These are phyloP conservation scores for Fusarium falciforme DNA, from an alignment of 2,329 filamentous ascomycete genomes.

Conservation along the genomic window DNA sequence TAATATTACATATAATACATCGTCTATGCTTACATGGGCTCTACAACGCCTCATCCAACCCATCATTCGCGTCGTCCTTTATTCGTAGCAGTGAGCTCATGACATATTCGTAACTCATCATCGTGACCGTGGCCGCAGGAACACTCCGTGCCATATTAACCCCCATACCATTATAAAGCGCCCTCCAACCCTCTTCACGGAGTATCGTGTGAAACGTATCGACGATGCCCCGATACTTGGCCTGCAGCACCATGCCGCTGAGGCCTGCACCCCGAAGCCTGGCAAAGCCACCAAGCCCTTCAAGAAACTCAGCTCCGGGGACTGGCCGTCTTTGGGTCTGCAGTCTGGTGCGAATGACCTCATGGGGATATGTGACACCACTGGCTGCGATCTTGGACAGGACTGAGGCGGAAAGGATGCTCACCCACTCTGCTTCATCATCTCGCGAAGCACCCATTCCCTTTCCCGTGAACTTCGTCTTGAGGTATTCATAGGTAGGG, in stretches of 20 bases:
- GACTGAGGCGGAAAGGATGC: constrained; percentile 87
- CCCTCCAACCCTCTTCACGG: constrained; percentile 90
- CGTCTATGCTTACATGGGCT: not conserved
- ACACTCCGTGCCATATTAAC: constrained; percentile 97
- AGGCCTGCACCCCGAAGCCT: constrained; percentile 32
- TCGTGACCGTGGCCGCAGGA: constrained; percentile 93
- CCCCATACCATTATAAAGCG: constrained; percentile 96
- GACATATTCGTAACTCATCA: constrained; percentile 91
- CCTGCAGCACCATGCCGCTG: constrained; percentile 29
- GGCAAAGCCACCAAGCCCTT: constrained; percentile 57
- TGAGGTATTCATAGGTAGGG: constrained; percentile 92
- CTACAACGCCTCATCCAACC: not conserved
- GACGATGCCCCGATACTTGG: constrained; percentile 80
- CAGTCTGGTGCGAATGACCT: constrained; percentile 91
- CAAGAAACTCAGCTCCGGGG: constrained; percentile 62
- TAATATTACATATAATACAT: not conserved
- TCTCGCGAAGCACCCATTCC: constrained; percentile 76
- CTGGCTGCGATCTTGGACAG: constrained; percentile 94
- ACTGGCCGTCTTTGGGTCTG: constrained; percentile 88
- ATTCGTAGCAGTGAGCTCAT: constrained; percentile 56
- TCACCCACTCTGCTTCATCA: constrained; percentile 75
- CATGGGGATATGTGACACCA: constrained; percentile 94
- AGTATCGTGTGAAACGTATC: constrained; percentile 86
- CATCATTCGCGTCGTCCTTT: not conserved
- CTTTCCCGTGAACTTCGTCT: constrained; percentile 86